phyloP scores from a whole-genome alignment of 768 basidiomycete genomes.

The Psilocybe tampanensis region DNA sequence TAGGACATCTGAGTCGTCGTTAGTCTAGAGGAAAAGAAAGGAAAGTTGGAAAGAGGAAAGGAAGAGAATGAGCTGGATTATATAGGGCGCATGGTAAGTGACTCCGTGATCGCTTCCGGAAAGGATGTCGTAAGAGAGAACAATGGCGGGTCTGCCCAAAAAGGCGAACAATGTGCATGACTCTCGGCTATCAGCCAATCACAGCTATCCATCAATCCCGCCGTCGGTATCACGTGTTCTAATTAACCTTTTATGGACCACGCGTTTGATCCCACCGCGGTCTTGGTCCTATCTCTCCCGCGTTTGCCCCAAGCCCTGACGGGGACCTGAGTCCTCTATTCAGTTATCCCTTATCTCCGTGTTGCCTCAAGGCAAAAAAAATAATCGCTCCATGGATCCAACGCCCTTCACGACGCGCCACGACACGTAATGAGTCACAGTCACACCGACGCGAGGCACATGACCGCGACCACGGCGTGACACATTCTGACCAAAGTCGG shows the following conservation, averaged over 20 bases:
- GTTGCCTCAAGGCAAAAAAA: too few species aligned
- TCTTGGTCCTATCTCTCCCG: too few species aligned
- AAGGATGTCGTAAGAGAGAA: constrained; percentile 11
- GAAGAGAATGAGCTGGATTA: constrained; percentile 9
- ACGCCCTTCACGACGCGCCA: too few species aligned
- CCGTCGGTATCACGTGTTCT: constrained; percentile 33
- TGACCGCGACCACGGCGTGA: too few species aligned
- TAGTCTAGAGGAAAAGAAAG: not conserved
- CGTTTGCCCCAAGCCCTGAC: not conserved
- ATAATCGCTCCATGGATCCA: too few species aligned
- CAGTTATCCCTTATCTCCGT: too few species aligned
- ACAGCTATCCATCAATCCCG: constrained; percentile 16
- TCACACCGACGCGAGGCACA: too few species aligned
- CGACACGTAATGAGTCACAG: too few species aligned
- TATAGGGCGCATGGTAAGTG: constrained; percentile 39
- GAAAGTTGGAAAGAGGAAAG: constrained; percentile 13
- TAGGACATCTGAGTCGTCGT: not conserved
- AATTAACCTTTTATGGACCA: constrained; percentile 25
- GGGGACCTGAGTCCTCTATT: not conserved
- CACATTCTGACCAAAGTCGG: too few species aligned
- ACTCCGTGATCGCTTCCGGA: constrained; percentile 21
- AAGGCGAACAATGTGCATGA: constrained; percentile 38
- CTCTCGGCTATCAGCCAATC: constrained; percentile 23
- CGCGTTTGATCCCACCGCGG: not conserved
- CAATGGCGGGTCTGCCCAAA: constrained; percentile 8